Percentiles rank a stretch among this genome's conserved stretches.
These are phyloP conservation scores for Metschnikowia hibisci DNA, from an alignment of 805 yeast species.

Conservation along the genomic window DNA sequence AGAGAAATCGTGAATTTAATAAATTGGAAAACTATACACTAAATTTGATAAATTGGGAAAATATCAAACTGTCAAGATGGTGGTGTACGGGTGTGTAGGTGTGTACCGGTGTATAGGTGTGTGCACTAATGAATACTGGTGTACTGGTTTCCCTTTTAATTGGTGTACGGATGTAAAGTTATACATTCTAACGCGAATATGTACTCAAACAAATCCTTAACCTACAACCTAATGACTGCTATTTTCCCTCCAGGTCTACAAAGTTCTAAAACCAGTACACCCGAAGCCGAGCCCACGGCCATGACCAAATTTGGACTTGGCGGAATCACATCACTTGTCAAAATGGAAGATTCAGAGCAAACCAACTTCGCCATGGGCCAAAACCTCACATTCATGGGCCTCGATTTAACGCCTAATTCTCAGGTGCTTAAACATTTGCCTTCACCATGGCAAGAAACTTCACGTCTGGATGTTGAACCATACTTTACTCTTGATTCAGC, in stretches of 20 bases:
- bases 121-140: too few relatives aligned
- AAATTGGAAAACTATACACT: too few relatives aligned
- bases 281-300: constrained; percentile 27
- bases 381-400: constrained; percentile 64
- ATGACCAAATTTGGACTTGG: constrained; percentile 64
- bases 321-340: constrained; percentile 57
- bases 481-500: constrained; percentile 58
- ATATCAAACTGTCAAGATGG: too few relatives aligned
- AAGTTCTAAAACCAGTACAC: constrained; percentile 2
- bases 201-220: background rate
- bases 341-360: constrained; percentile 59
- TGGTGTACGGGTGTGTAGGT: too few relatives aligned
- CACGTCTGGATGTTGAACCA: constrained; percentile 88
- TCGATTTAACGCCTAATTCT: constrained; percentile 49
- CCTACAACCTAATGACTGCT: constrained; percentile 9
- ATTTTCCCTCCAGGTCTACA: constrained; percentile 19
- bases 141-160: too few relatives aligned
- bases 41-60: too few relatives aligned
- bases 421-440: constrained; percentile 64
- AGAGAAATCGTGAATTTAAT: too few relatives aligned
- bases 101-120: too few relatives aligned
- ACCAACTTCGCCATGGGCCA: constrained; percentile 70
- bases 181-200: background rate
- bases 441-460: constrained; percentile 94
- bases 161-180: too few relatives aligned